These are phyloP conservation scores for Skeletonema grethae DNA, from an alignment of 108 stramenopile genomes.

Conservation along the genomic window DNA sequence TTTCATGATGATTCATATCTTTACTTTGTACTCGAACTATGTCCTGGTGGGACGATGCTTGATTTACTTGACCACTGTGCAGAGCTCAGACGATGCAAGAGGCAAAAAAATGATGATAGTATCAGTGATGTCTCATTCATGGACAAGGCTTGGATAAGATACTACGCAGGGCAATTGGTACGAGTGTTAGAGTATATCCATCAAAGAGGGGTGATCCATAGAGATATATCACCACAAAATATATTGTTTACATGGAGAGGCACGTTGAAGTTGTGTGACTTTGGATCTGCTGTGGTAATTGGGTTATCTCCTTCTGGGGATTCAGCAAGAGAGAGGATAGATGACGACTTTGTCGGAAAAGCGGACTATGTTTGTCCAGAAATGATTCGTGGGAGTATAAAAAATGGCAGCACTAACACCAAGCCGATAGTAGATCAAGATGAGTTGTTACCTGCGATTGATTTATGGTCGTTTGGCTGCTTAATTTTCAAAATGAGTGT, in stretches of 20 bases:
- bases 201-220: constrained; percentile 35
- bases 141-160: constrained; percentile 29
- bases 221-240: constrained; percentile 48
- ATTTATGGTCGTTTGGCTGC: constrained; percentile 55
- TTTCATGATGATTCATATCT: constrained; percentile 40
- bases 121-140: constrained; percentile 11
- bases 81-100: neutral
- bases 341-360: constrained; percentile 36
- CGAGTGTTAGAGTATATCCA: constrained; percentile 39
- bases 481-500: constrained; percentile 41
- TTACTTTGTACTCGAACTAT: constrained; percentile 48
- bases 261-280: constrained; percentile 37
- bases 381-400: constrained; percentile 29
- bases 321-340: neutral
- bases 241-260: constrained; percentile 33
- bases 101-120: too few species aligned
- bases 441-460: constrained; percentile 15
- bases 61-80: constrained; percentile 3
- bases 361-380: constrained; percentile 47
- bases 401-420: neutral
- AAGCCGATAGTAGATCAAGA: neutral
- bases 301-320: neutral
- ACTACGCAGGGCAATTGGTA: constrained; percentile 41
- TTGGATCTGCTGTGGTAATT: constrained; percentile 37
- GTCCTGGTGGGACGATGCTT: constrained; percentile 45